These are phyloP conservation scores for Clohesyomyces aquaticus DNA, from an alignment of 495 filamentous ascomycete species.

Conservation along the genomic window DNA sequence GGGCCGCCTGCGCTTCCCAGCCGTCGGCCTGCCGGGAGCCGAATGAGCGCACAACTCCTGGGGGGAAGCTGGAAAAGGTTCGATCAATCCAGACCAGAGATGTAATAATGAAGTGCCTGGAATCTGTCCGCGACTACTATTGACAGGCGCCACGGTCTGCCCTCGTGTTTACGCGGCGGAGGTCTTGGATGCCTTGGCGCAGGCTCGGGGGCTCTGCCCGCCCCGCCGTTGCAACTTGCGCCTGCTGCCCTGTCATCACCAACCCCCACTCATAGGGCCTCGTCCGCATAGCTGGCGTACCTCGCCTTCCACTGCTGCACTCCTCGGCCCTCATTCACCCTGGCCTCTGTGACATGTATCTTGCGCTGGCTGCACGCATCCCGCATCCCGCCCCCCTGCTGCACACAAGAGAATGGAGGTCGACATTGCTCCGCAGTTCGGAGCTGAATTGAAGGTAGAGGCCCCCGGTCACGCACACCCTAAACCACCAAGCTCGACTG, in stretches of 20 bases:
- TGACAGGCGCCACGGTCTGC: too few species aligned
- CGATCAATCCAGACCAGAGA: too few species aligned
- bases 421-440: conserved; percentile 73
- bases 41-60: too few species aligned
- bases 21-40: too few species aligned
- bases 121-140: too few species aligned
- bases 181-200: too few species aligned
- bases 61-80: too few species aligned
- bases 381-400: neutral
- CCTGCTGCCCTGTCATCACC: neutral
- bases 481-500: conserved; percentile 25
- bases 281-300: neutral
- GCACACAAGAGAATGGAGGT: conserved; percentile 48
- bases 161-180: too few species aligned
- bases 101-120: too few species aligned
- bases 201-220: neutral
- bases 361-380: neutral
- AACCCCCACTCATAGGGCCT: neutral
- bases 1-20: too few species aligned
- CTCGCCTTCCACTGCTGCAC: neutral
- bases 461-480: conserved; percentile 21
- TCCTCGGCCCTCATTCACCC: neutral
- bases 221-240: too few species aligned
- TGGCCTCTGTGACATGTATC: conserved; percentile 10
- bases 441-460: conserved; percentile 84